Conservation (phyloP, 2,329 filamentous ascomycete genomes). For the Hypoxylon sp. region DNA sequence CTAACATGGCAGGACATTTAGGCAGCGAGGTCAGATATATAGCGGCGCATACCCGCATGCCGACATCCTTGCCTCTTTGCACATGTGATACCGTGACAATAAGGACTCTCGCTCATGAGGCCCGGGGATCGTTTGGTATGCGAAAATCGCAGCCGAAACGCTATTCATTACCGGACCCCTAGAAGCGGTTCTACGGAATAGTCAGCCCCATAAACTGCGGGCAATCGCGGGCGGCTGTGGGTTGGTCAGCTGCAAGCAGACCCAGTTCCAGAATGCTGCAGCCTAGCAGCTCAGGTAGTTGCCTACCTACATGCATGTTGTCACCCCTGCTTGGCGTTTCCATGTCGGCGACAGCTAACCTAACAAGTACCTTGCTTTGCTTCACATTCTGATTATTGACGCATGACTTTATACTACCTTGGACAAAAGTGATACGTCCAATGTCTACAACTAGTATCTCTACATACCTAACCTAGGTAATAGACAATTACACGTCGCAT, state of each 20-base stretch:
- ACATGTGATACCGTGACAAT: slow-evolving; percentile 18
- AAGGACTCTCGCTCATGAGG: slow-evolving; percentile 4
- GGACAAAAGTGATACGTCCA: slow-evolving; percentile 7
- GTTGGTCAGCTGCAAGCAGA: slow-evolving; percentile 5
- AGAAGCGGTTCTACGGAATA: not conserved
- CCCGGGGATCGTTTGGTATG: slow-evolving; percentile 29
- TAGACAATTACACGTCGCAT: slow-evolving; percentile 9
- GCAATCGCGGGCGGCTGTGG: not conserved
- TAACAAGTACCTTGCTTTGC: slow-evolving; percentile 6
- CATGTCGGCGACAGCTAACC: slow-evolving; percentile 6
- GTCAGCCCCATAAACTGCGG: slow-evolving; percentile 4
- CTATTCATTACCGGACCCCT: not conserved
- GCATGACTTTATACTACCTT: slow-evolving; percentile 18
- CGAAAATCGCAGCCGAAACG: slow-evolving; percentile 18
- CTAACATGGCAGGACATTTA: too few relatives aligned
- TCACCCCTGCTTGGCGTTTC: slow-evolving; percentile 18
- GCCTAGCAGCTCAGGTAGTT: too few relatives aligned
- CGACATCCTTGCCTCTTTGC: not conserved
- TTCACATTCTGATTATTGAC: not conserved
- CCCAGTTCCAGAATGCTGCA: slow-evolving; percentile 11
- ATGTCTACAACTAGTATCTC: not conserved
- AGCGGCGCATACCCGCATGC: not conserved
- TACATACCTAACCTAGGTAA: too few relatives aligned
- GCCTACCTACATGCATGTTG: not conserved
- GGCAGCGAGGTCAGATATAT: not conserved